Conservation (phyloP, 2,329 filamentous ascomycete genomes). For the Penicillium sp. region DNA sequence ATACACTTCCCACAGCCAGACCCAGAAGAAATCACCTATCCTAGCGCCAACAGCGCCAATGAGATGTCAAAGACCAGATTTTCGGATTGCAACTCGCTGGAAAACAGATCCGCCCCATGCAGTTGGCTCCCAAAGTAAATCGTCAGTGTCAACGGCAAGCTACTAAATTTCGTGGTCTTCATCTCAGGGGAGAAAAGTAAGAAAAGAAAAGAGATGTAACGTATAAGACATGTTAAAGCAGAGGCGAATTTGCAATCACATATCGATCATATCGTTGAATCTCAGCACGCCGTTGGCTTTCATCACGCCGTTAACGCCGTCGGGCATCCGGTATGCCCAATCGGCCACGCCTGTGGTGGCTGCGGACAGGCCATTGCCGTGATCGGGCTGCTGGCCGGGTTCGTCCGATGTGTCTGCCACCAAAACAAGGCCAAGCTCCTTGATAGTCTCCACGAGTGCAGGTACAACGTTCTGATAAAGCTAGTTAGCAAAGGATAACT, state of each 20-base stretch:
- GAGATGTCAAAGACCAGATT: slow-evolving; percentile 4
- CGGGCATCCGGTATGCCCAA: slow-evolving; percentile 55
- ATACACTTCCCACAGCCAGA: slow-evolving; percentile 8
- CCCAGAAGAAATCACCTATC: slow-evolving; percentile 3
- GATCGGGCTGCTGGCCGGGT: slow-evolving; percentile 22
- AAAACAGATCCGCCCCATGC: not conserved
- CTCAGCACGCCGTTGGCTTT: slow-evolving; percentile 80
- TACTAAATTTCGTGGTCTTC: slow-evolving; percentile 20
- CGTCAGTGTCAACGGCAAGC: slow-evolving; percentile 10
- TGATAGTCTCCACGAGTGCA: slow-evolving; percentile 85
- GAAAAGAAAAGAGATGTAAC: not conserved
- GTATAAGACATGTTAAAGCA: slow-evolving; percentile 2
- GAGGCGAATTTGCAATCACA: slow-evolving; percentile 37
- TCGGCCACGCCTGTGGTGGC: slow-evolving; percentile 33
- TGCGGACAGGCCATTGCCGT: slow-evolving; percentile 18
- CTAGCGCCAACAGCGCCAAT: slow-evolving; percentile 9
- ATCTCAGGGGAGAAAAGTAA: slow-evolving; percentile 12
- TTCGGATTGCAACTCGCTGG: slow-evolving; percentile 3
- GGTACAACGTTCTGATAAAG: slow-evolving; percentile 75
- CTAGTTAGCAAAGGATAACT: slow-evolving; percentile 14
- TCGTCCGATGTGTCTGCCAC: slow-evolving; percentile 79
- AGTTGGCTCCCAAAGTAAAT: not conserved
- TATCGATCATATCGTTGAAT: slow-evolving; percentile 89
- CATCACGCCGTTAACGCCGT: slow-evolving; percentile 82
- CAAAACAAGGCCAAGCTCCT: slow-evolving; percentile 85